A percentile compares a stretch with the other conserved stretches of the same genome.
phyloP scores from a whole-genome alignment of 2,329 filamentous ascomycete species.

The Stemphylium vesicarium region DNA sequence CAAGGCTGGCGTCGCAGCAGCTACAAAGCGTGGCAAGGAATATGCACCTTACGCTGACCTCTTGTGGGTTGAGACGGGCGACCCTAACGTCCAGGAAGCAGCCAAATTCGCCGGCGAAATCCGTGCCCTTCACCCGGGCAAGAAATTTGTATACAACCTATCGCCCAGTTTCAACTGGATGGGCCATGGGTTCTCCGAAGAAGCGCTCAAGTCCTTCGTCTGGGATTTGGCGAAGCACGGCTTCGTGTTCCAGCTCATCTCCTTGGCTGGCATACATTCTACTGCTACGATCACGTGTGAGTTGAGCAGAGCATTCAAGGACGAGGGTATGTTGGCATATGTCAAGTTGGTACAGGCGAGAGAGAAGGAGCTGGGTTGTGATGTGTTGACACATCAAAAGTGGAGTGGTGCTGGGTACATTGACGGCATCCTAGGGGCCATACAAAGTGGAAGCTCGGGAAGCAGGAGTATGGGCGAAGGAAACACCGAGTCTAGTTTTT shows the following conservation, averaged over 20 bases:
- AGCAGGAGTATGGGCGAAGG: constrained; percentile 95
- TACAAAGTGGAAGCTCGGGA: constrained; percentile 88
- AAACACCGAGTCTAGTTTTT: constrained; percentile 72
- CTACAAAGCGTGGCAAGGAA: constrained; percentile 89
- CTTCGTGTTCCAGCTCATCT: constrained; percentile 70
- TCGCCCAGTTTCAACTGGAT: constrained; percentile 99
- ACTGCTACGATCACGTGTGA: constrained; percentile 72
- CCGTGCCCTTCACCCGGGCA: constrained; percentile 70
- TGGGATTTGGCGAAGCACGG: constrained; percentile 95
- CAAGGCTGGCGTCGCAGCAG: constrained; percentile 79
- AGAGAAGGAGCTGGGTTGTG: constrained; percentile 89
- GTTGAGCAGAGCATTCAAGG: constrained; percentile 81
- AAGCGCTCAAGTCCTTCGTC: constrained; percentile 85
- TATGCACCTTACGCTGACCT: constrained; percentile 94
- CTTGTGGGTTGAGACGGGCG: constrained; percentile 95
- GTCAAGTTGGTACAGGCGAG: constrained; percentile 89
- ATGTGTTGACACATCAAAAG: constrained; percentile 95
- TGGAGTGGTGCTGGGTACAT: constrained; percentile 79
- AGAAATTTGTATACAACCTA: constrained; percentile 95
- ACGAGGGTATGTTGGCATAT: constrained; percentile 95
- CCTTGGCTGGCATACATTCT: constrained; percentile 67
- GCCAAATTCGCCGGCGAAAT: constrained; percentile 78
- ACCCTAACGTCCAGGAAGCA: constrained; percentile 81
- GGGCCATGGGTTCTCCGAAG: constrained; percentile 86
- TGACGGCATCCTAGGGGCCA: constrained; percentile 86